Evolutionary conservation across 1,284 basidiomycete genomes (phyloP), one percentile per base, ranked within the genome.

Genomic region (Thelephora terrestris): DNA sequence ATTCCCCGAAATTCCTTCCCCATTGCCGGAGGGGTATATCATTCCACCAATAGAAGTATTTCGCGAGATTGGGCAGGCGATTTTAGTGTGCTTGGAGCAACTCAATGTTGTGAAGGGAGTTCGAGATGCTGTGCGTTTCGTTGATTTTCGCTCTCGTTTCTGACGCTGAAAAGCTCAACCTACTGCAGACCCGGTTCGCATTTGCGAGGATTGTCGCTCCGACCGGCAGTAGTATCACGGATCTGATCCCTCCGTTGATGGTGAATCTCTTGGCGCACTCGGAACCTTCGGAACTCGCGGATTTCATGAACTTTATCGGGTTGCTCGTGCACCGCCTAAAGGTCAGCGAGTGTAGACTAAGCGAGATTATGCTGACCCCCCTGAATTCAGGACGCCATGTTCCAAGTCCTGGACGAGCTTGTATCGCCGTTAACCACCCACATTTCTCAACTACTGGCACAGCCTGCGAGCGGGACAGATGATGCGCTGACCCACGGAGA

Each of bases 241-340:
- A 80, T 54, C 82, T 83, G 57, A 90, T 96, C 46, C 90, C 92
- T 5, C 71, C 82, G 20, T 70, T 99, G 46, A 97, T 98, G 78
- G 75, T 81, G 40, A 86, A 88, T 59, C 78, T 99, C 24, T 77
- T 99, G 44, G 78, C 84, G 5, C 89, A 97, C 58, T 93, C 96
- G 55, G 93, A 95, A 55, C 85, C 91, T 1, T 79, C 84, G 7
- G 96, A 99, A 66, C 71, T 99, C 51, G 84, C 89, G 39, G 96
- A 99, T 61, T 96, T 99, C 61, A 83, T 99, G 73, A 86, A 85
- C 61, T 99, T 99, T 71, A 85, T 99, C 49, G 84, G 83, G 7
- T 71, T 97, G 18, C 71, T 99, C 50, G 86, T 95, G 52, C 91
- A 96, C 66, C 91, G 90, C 61, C 80, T 99, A 54, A 90, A 92